phyloP scores from a whole-genome alignment of 108 stramenopile genomes.

The Skeletonema menzelii region DNA sequence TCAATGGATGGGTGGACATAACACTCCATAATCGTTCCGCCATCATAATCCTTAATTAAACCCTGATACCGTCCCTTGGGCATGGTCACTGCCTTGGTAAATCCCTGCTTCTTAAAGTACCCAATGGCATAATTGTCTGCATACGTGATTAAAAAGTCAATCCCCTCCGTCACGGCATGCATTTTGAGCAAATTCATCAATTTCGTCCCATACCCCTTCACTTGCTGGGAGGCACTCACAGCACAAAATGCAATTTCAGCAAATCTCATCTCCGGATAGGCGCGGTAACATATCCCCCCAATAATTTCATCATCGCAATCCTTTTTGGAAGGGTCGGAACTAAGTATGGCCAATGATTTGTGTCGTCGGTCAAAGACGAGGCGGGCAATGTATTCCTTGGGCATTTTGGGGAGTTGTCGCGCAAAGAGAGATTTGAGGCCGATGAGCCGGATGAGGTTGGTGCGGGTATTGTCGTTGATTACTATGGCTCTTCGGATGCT shows the following conservation, averaged over 20 bases:
- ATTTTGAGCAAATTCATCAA: slow-evolving; percentile 98
- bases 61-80: slow-evolving; percentile 86
- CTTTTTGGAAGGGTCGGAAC: slow-evolving; percentile 60
- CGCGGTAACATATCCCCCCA: slow-evolving; percentile 96
- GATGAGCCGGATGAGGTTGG: slow-evolving; percentile 82
- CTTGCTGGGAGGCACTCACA: slow-evolving; percentile 91
- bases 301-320: slow-evolving; percentile 89
- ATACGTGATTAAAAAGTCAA: slow-evolving; percentile 98
- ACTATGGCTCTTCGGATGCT: slow-evolving; percentile 69
- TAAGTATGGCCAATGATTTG: slow-evolving; percentile 82
- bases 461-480: slow-evolving; percentile 78
- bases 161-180: slow-evolving; percentile 78
- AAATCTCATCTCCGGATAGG: slow-evolving; percentile 93
- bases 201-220: slow-evolving; percentile 95
- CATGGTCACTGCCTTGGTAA: slow-evolving; percentile 77
- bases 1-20: slow-evolving; percentile 95
- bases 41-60: slow-evolving; percentile 99
- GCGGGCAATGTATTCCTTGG: slow-evolving; percentile 94
- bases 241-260: slow-evolving; percentile 99
- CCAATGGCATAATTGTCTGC: slow-evolving; percentile 99
- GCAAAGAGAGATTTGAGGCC: slow-evolving; percentile 94
- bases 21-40: slow-evolving; percentile 99
- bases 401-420: slow-evolving; percentile 99
- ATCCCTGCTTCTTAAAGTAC: slow-evolving; percentile 98
- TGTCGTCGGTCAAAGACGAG: slow-evolving; percentile 97